These are phyloP conservation scores for Ampelocalamus luodianensis DNA, from an alignment of 176 grass and related monocot species.

Conservation along the genomic window DNA sequence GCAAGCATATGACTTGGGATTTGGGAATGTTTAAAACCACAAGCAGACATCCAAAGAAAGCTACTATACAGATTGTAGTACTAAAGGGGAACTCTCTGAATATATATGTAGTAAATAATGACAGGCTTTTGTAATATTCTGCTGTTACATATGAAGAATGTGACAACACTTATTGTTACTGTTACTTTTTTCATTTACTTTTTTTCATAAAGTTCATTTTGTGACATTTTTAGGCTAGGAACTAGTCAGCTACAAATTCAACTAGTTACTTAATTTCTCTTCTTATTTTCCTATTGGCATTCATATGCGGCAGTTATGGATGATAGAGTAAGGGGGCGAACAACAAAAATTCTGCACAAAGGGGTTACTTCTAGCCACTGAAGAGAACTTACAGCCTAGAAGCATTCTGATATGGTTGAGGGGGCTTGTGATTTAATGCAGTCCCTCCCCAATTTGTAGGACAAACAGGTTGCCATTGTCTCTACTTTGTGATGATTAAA, in stretches of 20 bases:
- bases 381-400: background rate
- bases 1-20: background rate
- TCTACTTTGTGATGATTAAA: background rate
- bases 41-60: background rate
- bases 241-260: background rate
- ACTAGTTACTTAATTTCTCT: background rate
- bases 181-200: background rate
- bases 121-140: background rate
- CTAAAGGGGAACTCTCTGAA: background rate
- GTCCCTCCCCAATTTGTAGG: background rate
- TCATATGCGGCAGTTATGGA: background rate
- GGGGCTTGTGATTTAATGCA: background rate
- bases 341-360: background rate
- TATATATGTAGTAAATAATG: background rate
- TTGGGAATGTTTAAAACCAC: background rate
- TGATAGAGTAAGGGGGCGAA: background rate
- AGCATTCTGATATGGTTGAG: background rate
- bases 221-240: background rate
- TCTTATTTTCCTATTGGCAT: background rate
- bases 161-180: background rate
- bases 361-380: background rate
- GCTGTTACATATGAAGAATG: constrained; percentile 2
- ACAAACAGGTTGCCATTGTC: background rate
- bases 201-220: background rate
- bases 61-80: background rate